Evolutionary conservation across 192 early-diverging fungal species (phyloP).

Genomic region (Obelidium mucronatum): DNA sequence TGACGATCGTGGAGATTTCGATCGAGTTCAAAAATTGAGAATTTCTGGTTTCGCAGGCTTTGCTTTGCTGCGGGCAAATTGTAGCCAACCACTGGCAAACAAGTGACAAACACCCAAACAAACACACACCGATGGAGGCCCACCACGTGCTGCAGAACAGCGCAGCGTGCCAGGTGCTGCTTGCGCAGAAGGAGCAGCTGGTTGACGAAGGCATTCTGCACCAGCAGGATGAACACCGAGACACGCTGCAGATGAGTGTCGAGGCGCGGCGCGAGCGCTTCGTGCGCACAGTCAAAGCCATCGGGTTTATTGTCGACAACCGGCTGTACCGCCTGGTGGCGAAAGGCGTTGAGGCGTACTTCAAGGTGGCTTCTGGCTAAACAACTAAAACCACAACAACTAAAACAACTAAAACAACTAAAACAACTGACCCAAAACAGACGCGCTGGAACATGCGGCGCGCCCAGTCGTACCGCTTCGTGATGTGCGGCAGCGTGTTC

Average conservation of each 20-base stretch:
- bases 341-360: constrained; percentile 1
- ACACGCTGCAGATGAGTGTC: not conserved
- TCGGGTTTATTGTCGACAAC: constrained; percentile 17
- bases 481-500: constrained; percentile 23
- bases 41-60: too few relatives aligned
- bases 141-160: too few relatives aligned
- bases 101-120: not conserved
- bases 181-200: constrained; percentile 14
- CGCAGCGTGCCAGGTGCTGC: too few relatives aligned
- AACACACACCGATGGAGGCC: not conserved
- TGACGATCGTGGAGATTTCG: too few relatives aligned
- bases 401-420: too few relatives aligned
- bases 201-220: constrained; percentile 24
- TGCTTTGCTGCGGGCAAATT: too few relatives aligned
- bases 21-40: too few relatives aligned
- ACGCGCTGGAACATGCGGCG: constrained; percentile 25
- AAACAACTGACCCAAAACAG: not conserved
- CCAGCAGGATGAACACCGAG: not conserved
- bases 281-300: constrained; percentile 25
- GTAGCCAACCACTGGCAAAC: too few relatives aligned
- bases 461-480: constrained; percentile 17
- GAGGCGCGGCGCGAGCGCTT: constrained; percentile 8
- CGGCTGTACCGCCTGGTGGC: constrained; percentile 5
- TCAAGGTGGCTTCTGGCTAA: constrained; percentile 11
- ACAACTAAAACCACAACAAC: not conserved